Evolutionary conservation across 2,329 filamentous ascomycete genomes (phyloP).

Genomic region (Incumbomyces delicatus): DNA sequence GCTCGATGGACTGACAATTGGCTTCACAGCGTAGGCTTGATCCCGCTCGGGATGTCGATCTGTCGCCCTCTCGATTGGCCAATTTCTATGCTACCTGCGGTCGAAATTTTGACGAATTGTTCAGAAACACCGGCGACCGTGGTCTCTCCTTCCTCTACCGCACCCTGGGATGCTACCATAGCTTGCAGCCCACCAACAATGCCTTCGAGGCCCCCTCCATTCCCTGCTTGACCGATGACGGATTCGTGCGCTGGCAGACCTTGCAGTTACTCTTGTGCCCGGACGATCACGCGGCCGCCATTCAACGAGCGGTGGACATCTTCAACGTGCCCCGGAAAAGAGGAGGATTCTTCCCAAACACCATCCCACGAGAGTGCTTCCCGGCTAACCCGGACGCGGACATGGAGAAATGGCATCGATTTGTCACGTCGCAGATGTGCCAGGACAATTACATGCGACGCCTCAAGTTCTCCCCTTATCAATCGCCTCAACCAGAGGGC

Average conservation of each 20-base stretch:
- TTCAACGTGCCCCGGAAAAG: slow-evolving; percentile 68
- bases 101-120: slow-evolving; percentile 68
- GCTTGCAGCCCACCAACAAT: slow-evolving; percentile 60
- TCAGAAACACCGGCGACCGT: slow-evolving; percentile 61
- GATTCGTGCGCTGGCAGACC: slow-evolving; percentile 89
- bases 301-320: slow-evolving; percentile 68
- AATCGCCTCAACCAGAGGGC: slow-evolving; percentile 23
- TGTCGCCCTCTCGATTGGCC: slow-evolving; percentile 61
- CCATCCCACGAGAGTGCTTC: slow-evolving; percentile 59
- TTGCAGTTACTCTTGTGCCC: slow-evolving; percentile 82
- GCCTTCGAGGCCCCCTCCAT: slow-evolving; percentile 67
- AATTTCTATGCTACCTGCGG: slow-evolving; percentile 66
- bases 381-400: slow-evolving; percentile 63
- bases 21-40: slow-evolving; percentile 16
- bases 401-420: slow-evolving; percentile 79
- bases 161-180: slow-evolving; percentile 81
- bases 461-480: slow-evolving; percentile 22
- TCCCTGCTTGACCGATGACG: slow-evolving; percentile 70
- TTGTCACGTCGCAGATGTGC: slow-evolving; percentile 61
- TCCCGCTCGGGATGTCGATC: slow-evolving; percentile 23
- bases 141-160: slow-evolving; percentile 89
- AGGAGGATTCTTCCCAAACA: slow-evolving; percentile 51
- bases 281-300: slow-evolving; percentile 73
- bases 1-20: slow-evolving; percentile 7
- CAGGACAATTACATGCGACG: slow-evolving; percentile 45